phyloP scores from a whole-genome alignment of 768 basidiomycete genomes.

The Suillus spraguei region DNA sequence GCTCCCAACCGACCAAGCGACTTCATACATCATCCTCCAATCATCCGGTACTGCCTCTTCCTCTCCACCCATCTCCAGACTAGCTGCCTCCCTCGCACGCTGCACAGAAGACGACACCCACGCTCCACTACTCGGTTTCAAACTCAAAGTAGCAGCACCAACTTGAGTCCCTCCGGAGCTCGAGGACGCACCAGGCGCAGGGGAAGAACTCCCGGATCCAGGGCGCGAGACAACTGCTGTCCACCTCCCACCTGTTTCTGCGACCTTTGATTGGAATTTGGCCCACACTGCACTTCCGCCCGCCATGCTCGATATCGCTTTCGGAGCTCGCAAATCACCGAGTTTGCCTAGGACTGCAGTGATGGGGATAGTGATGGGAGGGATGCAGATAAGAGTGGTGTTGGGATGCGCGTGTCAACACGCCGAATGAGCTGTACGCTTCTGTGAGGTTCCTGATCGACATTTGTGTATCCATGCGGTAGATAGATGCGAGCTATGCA shows the following conservation, averaged over 20 bases:
- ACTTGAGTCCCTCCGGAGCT: conserved; percentile 3
- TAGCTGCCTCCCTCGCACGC: conserved; percentile 13
- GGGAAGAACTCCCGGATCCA: conserved; percentile 9
- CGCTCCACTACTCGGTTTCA: conserved; percentile 11
- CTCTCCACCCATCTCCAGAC: not conserved
- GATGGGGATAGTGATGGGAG: not conserved
- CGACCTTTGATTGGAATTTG: conserved; percentile 12
- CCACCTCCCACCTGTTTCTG: conserved; percentile 21
- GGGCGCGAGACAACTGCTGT: conserved; percentile 20
- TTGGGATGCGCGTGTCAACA: conserved; percentile 80
- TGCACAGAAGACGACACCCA: conserved; percentile 27
- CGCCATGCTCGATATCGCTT: conserved; percentile 7
- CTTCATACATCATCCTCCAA: conserved; percentile 54
- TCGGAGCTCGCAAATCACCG: conserved; percentile 48
- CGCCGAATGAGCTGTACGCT: conserved; percentile 83
- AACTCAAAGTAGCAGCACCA: conserved; percentile 1
- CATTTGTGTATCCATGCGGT: conserved; percentile 82
- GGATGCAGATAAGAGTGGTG: conserved; percentile 52
- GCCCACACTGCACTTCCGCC: not conserved
- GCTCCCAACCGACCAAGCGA: not conserved
- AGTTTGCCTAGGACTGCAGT: conserved; percentile 59
- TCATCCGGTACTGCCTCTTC: conserved; percentile 45
- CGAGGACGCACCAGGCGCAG: conserved; percentile 1
- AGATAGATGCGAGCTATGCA: conserved; percentile 69
- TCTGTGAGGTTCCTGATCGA: conserved; percentile 90